These are phyloP conservation scores for Onygenales sp. DNA, from an alignment of 2,329 filamentous ascomycete species.

Conservation along the genomic window DNA sequence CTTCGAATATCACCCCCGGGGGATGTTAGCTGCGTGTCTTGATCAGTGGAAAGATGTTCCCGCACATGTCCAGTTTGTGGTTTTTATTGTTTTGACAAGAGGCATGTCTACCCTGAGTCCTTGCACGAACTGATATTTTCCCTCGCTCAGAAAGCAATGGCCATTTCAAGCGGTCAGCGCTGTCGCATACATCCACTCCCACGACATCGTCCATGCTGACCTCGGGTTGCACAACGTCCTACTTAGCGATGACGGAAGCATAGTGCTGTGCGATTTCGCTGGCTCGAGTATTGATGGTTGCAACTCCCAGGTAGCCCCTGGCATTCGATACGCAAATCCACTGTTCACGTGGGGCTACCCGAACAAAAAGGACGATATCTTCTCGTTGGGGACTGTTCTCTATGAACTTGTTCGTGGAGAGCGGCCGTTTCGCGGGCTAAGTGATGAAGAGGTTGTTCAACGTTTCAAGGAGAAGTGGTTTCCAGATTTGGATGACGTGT, in stretches of 20 bases:
- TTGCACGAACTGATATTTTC: neutral
- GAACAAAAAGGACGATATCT: constrained; percentile 1
- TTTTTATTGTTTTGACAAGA: neutral
- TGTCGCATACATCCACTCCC: constrained; percentile 7
- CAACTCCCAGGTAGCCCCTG: neutral
- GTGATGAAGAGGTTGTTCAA: neutral
- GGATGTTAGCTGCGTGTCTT: neutral
- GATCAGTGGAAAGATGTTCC: neutral
- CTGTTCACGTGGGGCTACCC: neutral
- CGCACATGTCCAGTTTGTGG: constrained; percentile 1
- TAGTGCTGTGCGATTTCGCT: constrained; percentile 15
- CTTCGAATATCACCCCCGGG: neutral
- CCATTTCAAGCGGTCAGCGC: constrained; percentile 9
- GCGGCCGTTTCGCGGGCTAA: neutral
- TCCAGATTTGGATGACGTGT: neutral
- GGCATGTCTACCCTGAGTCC: neutral
- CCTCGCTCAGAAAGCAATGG: constrained; percentile 4
- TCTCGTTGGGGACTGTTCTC: neutral
- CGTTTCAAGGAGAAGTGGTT: neutral
- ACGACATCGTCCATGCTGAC: constrained; percentile 12
- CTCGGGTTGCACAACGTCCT: constrained; percentile 14
- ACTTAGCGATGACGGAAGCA: constrained; percentile 13
- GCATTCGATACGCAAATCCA: neutral
- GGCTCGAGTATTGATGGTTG: constrained; percentile 10
- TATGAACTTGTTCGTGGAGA: neutral